Evolutionary conservation across 192 early-diverging fungal species (phyloP).

Genomic region (Chytriomyces confervae): DNA sequence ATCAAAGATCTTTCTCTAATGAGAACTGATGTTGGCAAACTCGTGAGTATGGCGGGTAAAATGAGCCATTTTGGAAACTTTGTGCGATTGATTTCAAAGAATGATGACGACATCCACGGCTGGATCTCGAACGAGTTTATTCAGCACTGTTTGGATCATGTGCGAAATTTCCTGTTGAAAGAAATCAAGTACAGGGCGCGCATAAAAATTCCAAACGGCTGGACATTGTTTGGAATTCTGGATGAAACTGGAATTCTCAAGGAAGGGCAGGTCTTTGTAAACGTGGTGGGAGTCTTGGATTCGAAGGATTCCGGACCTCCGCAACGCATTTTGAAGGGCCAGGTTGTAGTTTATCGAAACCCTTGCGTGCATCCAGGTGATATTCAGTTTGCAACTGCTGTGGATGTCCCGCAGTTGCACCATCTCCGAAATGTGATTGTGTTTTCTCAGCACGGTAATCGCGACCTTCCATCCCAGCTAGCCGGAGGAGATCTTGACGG

Average conservation of each 20-base stretch:
- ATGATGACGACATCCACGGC: not conserved
- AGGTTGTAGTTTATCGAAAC: conserved; percentile 6
- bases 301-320: not conserved
- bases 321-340: not conserved
- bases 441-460: conserved; percentile 60
- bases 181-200: conserved; percentile 14
- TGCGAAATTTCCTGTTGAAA: not conserved
- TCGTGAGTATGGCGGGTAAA: conserved; percentile 2
- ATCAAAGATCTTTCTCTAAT: conserved; percentile 22
- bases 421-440: conserved; percentile 49
- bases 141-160: conserved; percentile 6
- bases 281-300: not conserved
- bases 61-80: conserved; percentile 10
- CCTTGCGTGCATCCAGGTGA: conserved; percentile 40
- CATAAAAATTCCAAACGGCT: conserved; percentile 15
- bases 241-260: conserved; percentile 23
- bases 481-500: conserved; percentile 33
- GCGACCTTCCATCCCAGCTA: conserved; percentile 69
- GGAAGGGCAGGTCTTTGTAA: conserved; percentile 22
- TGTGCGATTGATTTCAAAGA: not conserved
- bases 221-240: conserved; percentile 15
- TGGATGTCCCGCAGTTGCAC: conserved; percentile 12
- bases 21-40: not conserved
- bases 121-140: conserved; percentile 10
- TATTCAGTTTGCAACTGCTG: conserved; percentile 19